phyloP scores from a whole-genome alignment of 345 rosid species.

The Eucalyptus urophylla region DNA sequence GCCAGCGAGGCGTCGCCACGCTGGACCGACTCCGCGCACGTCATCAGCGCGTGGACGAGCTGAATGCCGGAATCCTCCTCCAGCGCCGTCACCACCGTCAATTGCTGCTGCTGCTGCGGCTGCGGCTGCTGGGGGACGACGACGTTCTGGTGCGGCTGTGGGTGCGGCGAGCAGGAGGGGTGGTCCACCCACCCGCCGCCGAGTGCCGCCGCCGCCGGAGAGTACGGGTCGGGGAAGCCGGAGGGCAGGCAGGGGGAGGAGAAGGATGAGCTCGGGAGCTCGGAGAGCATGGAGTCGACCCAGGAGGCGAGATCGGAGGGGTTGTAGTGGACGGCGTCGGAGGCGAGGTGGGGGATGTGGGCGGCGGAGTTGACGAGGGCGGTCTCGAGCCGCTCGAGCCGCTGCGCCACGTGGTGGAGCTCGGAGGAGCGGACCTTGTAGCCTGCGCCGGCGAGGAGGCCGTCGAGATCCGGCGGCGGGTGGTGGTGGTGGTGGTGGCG shows the following conservation, averaged over 20 bases:
- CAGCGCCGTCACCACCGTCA: slow-evolving; percentile 19
- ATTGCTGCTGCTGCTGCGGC: slow-evolving; percentile 1
- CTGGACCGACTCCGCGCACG: slow-evolving; percentile 71
- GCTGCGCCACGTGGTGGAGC: slow-evolving; percentile 46
- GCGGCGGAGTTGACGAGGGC: slow-evolving; percentile 44
- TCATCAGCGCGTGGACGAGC: slow-evolving; percentile 62
- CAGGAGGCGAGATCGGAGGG: slow-evolving; percentile 58
- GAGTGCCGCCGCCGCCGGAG: not conserved
- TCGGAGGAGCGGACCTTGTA: slow-evolving; percentile 51
- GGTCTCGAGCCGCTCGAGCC: slow-evolving; percentile 47
- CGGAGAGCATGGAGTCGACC: slow-evolving; percentile 55
- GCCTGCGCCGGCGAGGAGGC: slow-evolving; percentile 50
- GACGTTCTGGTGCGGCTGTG: not conserved
- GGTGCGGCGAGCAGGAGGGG: not conserved
- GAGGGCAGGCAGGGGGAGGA: slow-evolving; percentile 2
- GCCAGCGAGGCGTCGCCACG: slow-evolving; percentile 50
- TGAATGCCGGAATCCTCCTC: slow-evolving; percentile 76
- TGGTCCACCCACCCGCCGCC: not conserved
- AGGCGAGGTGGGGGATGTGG: slow-evolving; percentile 23
- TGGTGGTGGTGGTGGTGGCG: slow-evolving; percentile 1
- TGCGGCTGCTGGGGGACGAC: not conserved
- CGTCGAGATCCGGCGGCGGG: slow-evolving; percentile 27
- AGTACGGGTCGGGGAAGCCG: slow-evolving; percentile 6
- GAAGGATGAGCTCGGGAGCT: slow-evolving; percentile 11
- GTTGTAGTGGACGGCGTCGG: slow-evolving; percentile 42